Base-by-base conservation (phyloP, 768 basidiomycete genomes). In the Kwoniella sp. region DNA sequence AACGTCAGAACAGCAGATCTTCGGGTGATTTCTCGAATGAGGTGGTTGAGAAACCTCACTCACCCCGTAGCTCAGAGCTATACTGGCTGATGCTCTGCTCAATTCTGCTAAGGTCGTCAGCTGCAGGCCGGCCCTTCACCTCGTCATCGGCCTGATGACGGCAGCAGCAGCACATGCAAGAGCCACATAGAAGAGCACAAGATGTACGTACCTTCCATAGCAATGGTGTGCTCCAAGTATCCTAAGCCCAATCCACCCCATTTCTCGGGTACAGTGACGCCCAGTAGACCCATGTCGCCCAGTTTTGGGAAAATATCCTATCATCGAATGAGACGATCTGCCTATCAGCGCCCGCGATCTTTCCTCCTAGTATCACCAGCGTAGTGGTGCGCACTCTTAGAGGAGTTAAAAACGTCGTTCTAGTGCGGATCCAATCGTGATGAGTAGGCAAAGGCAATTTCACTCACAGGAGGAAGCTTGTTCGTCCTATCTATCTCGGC, bases 61-160 rank as follows among this genome's bases (percentile, higher is more conserved):
- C 31, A 78, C 76, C 20, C 76, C 76, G 61, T 78, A 78, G 54
- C 73, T 74, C 45, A 97, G 86, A 1, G 90, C 94, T 28, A 97
- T 90, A 3, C 92, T 93, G 34, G 92, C 94, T 5, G 93, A 95
- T 20, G 91, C 90, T 26, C 87, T 84, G 37, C 93, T 95, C 60
- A 97, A 83, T 67, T 91, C 82, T 82, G 63, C 25, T 45, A 29
- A 63, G 25, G 64, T 58, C 52, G 52, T 45, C 4, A 15, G 38
- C 9, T 47, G 26, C 12, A 41, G 11, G 1, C 0, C 29, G 11
- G 48, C 34, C 45, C 38, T 37, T 37, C 34, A 5, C 34, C 28
- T 25, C 51, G 20, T 8, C 5, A 20, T 5, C 28, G 12, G 31
- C 20, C 2, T 34, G 13, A 25, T 34, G 17, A 9, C 38, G 9